Evolutionary conservation across 371 early-diverging fungal genomes (phyloP).

Genomic region (Mucor irregularis): DNA sequence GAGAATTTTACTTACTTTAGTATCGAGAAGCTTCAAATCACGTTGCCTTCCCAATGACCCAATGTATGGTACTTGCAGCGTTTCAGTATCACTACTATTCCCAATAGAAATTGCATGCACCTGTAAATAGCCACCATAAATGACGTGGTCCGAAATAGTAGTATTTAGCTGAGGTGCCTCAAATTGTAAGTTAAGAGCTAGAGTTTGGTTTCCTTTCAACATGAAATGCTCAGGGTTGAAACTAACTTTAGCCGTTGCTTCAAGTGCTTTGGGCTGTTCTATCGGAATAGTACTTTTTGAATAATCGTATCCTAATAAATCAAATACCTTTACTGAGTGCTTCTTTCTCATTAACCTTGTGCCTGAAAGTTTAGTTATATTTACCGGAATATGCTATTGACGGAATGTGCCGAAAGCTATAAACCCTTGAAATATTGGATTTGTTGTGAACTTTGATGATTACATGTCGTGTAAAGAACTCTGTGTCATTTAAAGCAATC

Average conservation of each 20-base stretch:
- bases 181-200: too few species aligned
- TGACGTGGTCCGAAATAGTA: slow-evolving; percentile 8
- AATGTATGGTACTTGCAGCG: slow-evolving; percentile 45
- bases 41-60: slow-evolving; percentile 47
- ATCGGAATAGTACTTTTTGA: slow-evolving; percentile 9
- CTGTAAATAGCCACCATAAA: slow-evolving; percentile 25
- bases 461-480: background rate
- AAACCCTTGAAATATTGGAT: background rate
- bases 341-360: too few species aligned
- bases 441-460: slow-evolving; percentile 1
- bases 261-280: background rate
- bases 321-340: background rate
- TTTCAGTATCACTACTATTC: background rate
- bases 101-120: slow-evolving; percentile 10
- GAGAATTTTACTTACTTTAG: background rate
- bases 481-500: slow-evolving; percentile 21
- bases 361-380: background rate
- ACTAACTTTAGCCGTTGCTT: background rate
- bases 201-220: too few species aligned
- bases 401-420: background rate
- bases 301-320: slow-evolving; percentile 12
- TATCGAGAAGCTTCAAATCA: slow-evolving; percentile 26
- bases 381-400: slow-evolving; percentile 1
- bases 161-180: background rate
- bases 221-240: slow-evolving; percentile 1